A percentile compares a stretch with the other conserved stretches of the same genome.
Conservation (phyloP, 208 protist species). For the Strigomonas culicis region DNA sequence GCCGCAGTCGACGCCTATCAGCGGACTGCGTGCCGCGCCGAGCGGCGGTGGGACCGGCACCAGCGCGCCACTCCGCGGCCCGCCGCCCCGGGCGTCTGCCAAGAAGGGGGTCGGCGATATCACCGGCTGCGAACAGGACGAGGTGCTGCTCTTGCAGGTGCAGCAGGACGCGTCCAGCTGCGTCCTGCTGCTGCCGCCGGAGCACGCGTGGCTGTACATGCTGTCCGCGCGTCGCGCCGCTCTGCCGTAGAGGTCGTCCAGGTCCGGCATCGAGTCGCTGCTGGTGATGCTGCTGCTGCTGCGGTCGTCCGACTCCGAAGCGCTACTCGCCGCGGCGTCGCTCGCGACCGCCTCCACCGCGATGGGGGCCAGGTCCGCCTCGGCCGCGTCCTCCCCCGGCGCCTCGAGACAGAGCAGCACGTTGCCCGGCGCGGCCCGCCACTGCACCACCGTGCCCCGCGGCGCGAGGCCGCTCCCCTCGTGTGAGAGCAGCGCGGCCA, state of each 20-base stretch:
- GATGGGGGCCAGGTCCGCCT: too few relatives aligned
- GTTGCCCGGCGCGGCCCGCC: too few relatives aligned
- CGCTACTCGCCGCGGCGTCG: too few relatives aligned
- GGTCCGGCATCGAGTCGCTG: background rate
- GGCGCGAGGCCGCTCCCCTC: too few relatives aligned
- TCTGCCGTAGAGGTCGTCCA: background rate
- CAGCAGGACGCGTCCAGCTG: background rate
- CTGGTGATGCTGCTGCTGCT: background rate
- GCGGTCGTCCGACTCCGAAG: too few relatives aligned
- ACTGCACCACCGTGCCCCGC: too few relatives aligned
- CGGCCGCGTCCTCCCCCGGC: too few relatives aligned
- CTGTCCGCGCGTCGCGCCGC: background rate
- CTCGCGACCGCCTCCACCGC: too few relatives aligned
- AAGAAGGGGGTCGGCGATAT: background rate
- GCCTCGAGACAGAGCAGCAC: too few relatives aligned
- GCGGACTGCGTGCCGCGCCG: too few relatives aligned
- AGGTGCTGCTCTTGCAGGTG: background rate
- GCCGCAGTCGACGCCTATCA: background rate
- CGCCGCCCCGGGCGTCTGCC: background rate
- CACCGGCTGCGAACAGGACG: background rate
- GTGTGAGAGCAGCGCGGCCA: too few relatives aligned
- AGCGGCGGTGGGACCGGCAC: background rate
- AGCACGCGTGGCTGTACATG: background rate
- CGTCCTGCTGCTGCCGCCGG: background rate
- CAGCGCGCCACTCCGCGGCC: background rate